phyloP scores from a whole-genome alignment of 768 basidiomycete species.

The Daedalea quercina region DNA sequence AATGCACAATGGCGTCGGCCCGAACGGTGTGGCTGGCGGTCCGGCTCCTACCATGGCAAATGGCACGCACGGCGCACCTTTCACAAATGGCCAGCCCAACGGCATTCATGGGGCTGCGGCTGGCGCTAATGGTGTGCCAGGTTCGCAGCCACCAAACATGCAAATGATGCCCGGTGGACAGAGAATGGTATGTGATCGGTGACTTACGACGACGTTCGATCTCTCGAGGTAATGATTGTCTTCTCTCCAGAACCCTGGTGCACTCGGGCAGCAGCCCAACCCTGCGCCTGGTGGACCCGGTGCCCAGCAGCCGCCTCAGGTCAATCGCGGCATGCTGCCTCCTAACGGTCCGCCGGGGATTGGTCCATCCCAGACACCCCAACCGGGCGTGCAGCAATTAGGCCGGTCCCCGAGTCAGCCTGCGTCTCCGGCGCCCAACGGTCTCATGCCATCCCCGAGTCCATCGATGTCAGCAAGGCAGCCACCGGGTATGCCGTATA shows the following conservation, averaged over 20 bases:
- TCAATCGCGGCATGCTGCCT: constrained; percentile 39
- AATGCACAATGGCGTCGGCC: constrained; percentile 26
- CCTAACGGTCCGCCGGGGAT: constrained; percentile 35
- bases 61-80: constrained; percentile 14
- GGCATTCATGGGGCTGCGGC: constrained; percentile 30
- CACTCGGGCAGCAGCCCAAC: constrained; percentile 26
- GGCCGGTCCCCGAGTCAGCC: constrained; percentile 58
- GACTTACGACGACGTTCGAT: constrained; percentile 36
- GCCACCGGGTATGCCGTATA: constrained; percentile 27
- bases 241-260: constrained; percentile 45
- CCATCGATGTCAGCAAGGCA: constrained; percentile 49
- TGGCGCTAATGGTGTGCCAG: background rate
- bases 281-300: constrained; percentile 39
- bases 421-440: constrained; percentile 39
- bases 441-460: constrained; percentile 48
- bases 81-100: constrained; percentile 29
- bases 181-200: constrained; percentile 27
- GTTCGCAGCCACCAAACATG: constrained; percentile 24
- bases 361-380: constrained; percentile 31
- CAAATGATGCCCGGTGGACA: constrained; percentile 28
- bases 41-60: constrained; percentile 11
- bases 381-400: constrained; percentile 35
- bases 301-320: constrained; percentile 45
- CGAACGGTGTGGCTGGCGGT: constrained; percentile 13
- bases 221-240: constrained; percentile 63